Conservation (phyloP, 306 rosid species). For the Casuarina glauca region DNA sequence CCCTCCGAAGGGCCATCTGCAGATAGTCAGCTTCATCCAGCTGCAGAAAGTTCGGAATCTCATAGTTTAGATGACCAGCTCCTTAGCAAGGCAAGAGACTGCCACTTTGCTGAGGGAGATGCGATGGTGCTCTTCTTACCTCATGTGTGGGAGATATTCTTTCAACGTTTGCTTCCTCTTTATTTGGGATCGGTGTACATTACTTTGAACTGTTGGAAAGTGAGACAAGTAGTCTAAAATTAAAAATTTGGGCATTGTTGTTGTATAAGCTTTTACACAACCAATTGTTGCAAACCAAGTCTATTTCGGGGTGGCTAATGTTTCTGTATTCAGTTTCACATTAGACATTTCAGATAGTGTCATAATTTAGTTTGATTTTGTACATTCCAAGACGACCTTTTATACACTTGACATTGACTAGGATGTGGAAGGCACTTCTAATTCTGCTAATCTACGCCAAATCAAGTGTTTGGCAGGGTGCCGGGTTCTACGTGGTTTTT, state of each 20-base stretch:
- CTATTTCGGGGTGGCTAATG: background rate
- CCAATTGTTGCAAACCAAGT: background rate
- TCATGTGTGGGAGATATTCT: conserved; percentile 31
- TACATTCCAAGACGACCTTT: background rate
- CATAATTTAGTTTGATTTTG: background rate
- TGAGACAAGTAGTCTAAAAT: conserved; percentile 47
- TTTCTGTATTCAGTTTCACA: background rate
- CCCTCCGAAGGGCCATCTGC: conserved; percentile 46
- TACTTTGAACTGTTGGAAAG: conserved; percentile 39
- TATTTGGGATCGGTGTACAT: conserved; percentile 48
- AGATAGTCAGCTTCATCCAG: conserved; percentile 48
- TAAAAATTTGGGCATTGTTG: conserved; percentile 16
- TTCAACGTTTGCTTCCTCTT: conserved; percentile 36
- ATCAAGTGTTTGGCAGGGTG: too few species aligned
- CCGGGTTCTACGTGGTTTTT: too few species aligned
- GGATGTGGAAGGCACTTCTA: background rate
- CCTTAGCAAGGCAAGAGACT: conserved; percentile 39
- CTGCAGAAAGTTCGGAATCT: conserved; percentile 68
- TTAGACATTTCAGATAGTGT: background rate
- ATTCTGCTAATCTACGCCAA: too few species aligned
- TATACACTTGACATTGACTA: background rate
- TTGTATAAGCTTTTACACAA: background rate
- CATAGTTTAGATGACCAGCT: conserved; percentile 51
- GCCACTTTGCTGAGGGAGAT: conserved; percentile 30
- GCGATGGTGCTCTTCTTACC: conserved; percentile 25